These are phyloP conservation scores for Asterella californica DNA, from an alignment of 225 moss, liverwort and hornwort species.

Conservation along the genomic window DNA sequence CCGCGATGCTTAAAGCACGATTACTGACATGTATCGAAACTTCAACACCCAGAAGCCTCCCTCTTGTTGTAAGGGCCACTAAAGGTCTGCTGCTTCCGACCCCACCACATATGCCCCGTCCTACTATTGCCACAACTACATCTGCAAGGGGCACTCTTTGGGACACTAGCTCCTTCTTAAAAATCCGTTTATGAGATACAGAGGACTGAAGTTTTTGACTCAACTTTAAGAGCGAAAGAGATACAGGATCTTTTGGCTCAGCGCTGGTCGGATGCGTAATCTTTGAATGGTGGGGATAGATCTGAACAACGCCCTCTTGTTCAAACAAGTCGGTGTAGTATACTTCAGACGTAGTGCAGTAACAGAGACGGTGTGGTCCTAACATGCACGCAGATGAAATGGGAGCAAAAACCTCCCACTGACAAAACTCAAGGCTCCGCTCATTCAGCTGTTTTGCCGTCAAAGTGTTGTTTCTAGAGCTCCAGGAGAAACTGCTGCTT, in stretches of 20 bases:
- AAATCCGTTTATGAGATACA: neutral
- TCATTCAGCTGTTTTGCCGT: slow-evolving; percentile 24
- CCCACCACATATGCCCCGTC: slow-evolving; percentile 44
- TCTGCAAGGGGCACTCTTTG: slow-evolving; percentile 44
- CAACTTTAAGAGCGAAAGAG: slow-evolving; percentile 1
- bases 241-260: neutral
- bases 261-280: neutral
- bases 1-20: slow-evolving; percentile 21
- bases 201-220: slow-evolving; percentile 23
- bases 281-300: neutral
- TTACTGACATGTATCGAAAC: slow-evolving; percentile 39
- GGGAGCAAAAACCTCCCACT: slow-evolving; percentile 46
- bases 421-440: slow-evolving; percentile 35
- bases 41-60: slow-evolving; percentile 66
- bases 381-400: slow-evolving; percentile 65
- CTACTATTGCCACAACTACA: slow-evolving; percentile 50
- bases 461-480: slow-evolving; percentile 16
- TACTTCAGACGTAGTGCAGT: slow-evolving; percentile 42
- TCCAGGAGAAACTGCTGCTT: slow-evolving; percentile 27
- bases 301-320: neutral
- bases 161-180: slow-evolving; percentile 40
- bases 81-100: slow-evolving; percentile 58
- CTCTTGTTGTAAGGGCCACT: slow-evolving; percentile 56
- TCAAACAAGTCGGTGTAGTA: slow-evolving; percentile 48
- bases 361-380: slow-evolving; percentile 55